Evolutionary conservation across 257 asterid species (phyloP).

Genomic region (Ehretia macrophylla): DNA sequence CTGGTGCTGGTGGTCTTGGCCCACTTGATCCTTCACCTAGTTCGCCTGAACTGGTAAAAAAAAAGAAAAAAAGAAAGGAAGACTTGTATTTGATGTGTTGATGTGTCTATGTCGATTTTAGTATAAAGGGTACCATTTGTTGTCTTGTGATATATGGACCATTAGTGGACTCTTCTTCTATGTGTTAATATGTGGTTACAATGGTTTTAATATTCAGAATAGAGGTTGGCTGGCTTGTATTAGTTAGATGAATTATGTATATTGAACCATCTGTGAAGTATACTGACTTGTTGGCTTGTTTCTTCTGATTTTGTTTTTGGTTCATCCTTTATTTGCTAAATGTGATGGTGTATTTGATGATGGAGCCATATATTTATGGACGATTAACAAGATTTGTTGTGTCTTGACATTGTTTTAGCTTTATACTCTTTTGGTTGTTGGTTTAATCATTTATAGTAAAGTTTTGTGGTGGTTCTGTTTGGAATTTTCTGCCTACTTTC

Average conservation of each 20-base stretch:
- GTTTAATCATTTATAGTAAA: not conserved
- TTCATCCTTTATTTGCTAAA: not conserved
- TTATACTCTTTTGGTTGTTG: not conserved
- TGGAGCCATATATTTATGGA: not conserved
- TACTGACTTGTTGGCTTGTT: not conserved
- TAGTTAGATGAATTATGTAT: too few relatives aligned
- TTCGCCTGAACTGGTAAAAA: slow-evolving; percentile 61
- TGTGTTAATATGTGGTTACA: too few relatives aligned
- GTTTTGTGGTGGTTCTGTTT: not conserved
- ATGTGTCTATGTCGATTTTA: too few relatives aligned
- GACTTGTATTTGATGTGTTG: not conserved
- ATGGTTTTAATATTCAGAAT: too few relatives aligned
- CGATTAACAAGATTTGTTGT: too few relatives aligned
- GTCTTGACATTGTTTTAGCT: not conserved
- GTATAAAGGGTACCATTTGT: too few relatives aligned
- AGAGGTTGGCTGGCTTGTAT: too few relatives aligned
- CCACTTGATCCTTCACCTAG: slow-evolving; percentile 62
- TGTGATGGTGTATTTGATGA: not conserved
- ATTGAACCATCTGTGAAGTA: not conserved
- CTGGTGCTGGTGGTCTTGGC: slow-evolving; percentile 20
- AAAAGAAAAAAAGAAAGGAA: not conserved
- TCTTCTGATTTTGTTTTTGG: slow-evolving; percentile 4
- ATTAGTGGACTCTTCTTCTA: too few relatives aligned
- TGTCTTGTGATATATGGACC: not conserved
- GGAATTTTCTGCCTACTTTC: not conserved